phyloP scores from a whole-genome alignment of 2,329 filamentous ascomycete species.

The Cordyceps tenuipes region DNA sequence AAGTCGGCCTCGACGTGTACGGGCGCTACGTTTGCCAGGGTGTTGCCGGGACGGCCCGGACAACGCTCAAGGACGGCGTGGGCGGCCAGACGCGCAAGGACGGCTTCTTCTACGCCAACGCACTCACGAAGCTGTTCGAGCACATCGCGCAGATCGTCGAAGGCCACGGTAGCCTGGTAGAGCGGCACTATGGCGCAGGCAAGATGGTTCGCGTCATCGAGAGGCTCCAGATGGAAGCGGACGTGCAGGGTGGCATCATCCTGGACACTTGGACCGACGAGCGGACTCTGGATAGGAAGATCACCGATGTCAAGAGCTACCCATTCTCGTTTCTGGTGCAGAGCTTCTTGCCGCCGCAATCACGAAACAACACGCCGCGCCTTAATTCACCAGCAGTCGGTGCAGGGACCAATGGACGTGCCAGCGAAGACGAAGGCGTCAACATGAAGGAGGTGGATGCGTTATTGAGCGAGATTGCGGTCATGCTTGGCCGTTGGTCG shows the following conservation, averaged over 20 bases:
- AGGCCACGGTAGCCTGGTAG: conserved; percentile 80
- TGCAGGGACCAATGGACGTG: conserved; percentile 42
- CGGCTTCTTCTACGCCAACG: conserved; percentile 84
- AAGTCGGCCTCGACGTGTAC: conserved; percentile 89
- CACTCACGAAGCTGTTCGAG: conserved; percentile 86
- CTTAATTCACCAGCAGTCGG: conserved; percentile 68
- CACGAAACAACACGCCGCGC: conserved; percentile 54
- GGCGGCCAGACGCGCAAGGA: conserved; percentile 48
- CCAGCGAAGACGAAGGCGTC: conserved; percentile 82
- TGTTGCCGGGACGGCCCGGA: conserved; percentile 74
- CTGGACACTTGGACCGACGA: conserved; percentile 95
- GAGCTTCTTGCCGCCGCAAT: conserved; percentile 73
- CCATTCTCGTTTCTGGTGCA: conserved; percentile 95
- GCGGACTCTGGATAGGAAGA: conserved; percentile 68
- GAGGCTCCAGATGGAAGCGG: conserved; percentile 84
- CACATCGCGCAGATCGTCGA: conserved; percentile 97
- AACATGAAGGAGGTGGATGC: conserved; percentile 96
- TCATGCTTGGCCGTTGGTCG: conserved; percentile 92
- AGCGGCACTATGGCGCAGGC: conserved; percentile 84
- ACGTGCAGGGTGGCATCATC: conserved; percentile 92
- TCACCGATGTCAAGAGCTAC: conserved; percentile 96
- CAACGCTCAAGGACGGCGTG: conserved; percentile 64
- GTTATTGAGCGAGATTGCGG: conserved; percentile 74
- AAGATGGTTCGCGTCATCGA: conserved; percentile 96
- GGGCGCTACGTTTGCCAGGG: conserved; percentile 94